These are phyloP conservation scores for Moesziomyces antarcticus DNA, from an alignment of 1,284 basidiomycete genomes.

Conservation along the genomic window DNA sequence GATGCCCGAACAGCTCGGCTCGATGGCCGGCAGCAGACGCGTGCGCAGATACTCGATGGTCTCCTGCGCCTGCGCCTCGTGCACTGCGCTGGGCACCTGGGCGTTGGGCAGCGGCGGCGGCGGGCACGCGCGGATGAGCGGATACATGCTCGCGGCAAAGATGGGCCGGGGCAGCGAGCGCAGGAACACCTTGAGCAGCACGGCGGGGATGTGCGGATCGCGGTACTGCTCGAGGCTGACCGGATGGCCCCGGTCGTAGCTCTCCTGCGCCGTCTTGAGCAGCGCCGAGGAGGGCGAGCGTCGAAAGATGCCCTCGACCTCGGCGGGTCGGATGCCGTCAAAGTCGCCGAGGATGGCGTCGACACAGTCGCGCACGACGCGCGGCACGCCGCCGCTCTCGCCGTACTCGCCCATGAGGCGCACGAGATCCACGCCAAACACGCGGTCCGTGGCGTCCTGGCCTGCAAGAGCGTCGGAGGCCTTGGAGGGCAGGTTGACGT, in stretches of 20 bases:
- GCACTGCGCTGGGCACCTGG: not conserved
- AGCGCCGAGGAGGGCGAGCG: slow-evolving; percentile 78
- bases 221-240: slow-evolving; percentile 78
- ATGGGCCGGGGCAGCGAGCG: slow-evolving; percentile 80
- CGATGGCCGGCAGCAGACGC: slow-evolving; percentile 73
- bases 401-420: slow-evolving; percentile 81
- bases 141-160: slow-evolving; percentile 77
- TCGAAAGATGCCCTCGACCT: slow-evolving; percentile 82
- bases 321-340: slow-evolving; percentile 71
- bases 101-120: slow-evolving; percentile 7
- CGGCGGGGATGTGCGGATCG: slow-evolving; percentile 82
- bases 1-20: slow-evolving; percentile 76
- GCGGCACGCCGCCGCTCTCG: slow-evolving; percentile 80
- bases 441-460: slow-evolving; percentile 76
- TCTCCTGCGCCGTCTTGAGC: slow-evolving; percentile 79
- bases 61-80: slow-evolving; percentile 69
- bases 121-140: slow-evolving; percentile 77
- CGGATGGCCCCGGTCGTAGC: slow-evolving; percentile 84
- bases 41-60: slow-evolving; percentile 66
- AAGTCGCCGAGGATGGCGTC: slow-evolving; percentile 72
- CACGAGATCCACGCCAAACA: slow-evolving; percentile 81
- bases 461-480: not conserved
- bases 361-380: slow-evolving; percentile 80
- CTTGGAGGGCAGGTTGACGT: slow-evolving; percentile 18
- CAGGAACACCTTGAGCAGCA: slow-evolving; percentile 84